Base-by-base conservation (phyloP, 305 asterid genomes). In the Ruellia speciosa region DNA sequence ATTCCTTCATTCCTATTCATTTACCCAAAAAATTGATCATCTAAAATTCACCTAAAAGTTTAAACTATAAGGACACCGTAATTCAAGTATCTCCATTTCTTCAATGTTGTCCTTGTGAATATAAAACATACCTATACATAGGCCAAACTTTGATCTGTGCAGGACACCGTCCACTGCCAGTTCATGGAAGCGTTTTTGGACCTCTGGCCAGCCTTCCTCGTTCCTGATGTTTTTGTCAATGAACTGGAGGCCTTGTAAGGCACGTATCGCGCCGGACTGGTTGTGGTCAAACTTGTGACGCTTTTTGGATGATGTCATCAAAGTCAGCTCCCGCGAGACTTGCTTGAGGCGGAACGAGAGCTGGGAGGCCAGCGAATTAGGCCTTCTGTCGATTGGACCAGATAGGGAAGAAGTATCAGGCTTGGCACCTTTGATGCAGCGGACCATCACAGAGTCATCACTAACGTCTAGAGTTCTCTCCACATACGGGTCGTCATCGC, bases 61-160 rank as follows among this genome's bases (percentile, higher is more conserved):
- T 4, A 24, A 24, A 24, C 31, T 24, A 24, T 24, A 9, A 0
- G 14, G 41, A 37, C 11, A 37, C 41, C 6, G 6, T 1, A 4
- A 24, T 24, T 37, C 41, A 2, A 37, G 41, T 2, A 37, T 33
- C 6, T 33, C 8, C 37, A 33, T 33, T 33, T 33, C 6, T 33
- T 3, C 37, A 33, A 8, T 33, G 6, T 8, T 6, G 41, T 37
- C 41, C 5, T 8, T 41, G 11, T n/a, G 33, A 0, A 19, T 3
- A 48, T 16, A n/a, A 4, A 45, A 74, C 63, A 10, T 9, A 79
- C 86, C 88, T 68, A 81, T 81, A 78, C 86, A 81, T 74, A 79
- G 75, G n/a, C 86, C 83, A 61, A 81, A 81, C 56, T 72, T 75
- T 24, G 76, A 17, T 14, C 81, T 79, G 55, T 65, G 54, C 54